These are phyloP conservation scores for Parachaetomium inaequale DNA, from an alignment of 495 filamentous ascomycete genomes.

Conservation along the genomic window DNA sequence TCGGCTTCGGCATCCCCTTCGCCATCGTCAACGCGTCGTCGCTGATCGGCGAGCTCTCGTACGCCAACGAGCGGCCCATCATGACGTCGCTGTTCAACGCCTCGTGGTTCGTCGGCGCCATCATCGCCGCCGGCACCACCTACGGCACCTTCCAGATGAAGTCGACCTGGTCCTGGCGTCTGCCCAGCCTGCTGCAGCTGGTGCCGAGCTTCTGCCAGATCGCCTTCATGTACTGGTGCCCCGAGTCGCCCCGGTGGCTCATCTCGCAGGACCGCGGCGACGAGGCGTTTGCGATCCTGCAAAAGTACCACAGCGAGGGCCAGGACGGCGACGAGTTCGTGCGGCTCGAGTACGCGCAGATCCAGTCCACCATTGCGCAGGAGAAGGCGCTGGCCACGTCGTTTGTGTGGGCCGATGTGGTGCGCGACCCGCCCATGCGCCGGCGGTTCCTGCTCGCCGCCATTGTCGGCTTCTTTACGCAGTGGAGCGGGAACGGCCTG, in stretches of 20 bases:
- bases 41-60: constrained; percentile 57
- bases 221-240: constrained; percentile 45
- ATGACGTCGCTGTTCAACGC: constrained; percentile 60
- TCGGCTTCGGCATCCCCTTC: constrained; percentile 61
- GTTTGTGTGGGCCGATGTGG: constrained; percentile 51
- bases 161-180: constrained; percentile 57
- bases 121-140: constrained; percentile 53
- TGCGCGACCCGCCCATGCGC: constrained; percentile 50
- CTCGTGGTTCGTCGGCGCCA: constrained; percentile 55
- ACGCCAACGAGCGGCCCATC: constrained; percentile 57
- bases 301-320: constrained; percentile 57
- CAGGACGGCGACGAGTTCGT: constrained; percentile 50
- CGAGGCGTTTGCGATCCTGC: constrained; percentile 52
- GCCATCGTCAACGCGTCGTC: constrained; percentile 56
- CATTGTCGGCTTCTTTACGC: constrained; percentile 52
- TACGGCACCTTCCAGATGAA: constrained; percentile 53
- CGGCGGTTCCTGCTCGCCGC: constrained; percentile 48
- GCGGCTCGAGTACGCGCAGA: constrained; percentile 52
- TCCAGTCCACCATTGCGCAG: constrained; percentile 50
- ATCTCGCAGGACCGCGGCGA: constrained; percentile 44
- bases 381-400: constrained; percentile 44
- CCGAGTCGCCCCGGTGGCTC: constrained; percentile 52
- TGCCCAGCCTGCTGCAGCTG: constrained; percentile 53
- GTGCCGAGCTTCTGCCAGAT: constrained; percentile 52
- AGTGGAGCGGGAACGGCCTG: constrained; percentile 58